Base-by-base conservation (phyloP, 805 yeast species). In the Teunomyces barrocoloradensis region DNA sequence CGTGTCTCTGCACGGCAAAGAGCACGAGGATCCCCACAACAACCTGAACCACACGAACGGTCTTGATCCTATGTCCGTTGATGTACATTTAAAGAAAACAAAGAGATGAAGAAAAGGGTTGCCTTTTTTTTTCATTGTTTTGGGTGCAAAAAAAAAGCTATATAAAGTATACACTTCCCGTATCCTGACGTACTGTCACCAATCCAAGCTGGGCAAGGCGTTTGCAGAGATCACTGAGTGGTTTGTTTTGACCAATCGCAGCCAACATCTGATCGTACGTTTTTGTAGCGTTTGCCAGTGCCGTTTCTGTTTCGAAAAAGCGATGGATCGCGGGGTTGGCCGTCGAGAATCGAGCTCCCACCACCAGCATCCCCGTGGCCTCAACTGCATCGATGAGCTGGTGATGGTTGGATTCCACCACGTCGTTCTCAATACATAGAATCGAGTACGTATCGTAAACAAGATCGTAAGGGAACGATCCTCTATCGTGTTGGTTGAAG, bases 381-480 rank as follows among this genome's bases (percentile, higher is more conserved):
- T 58, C 63, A 10, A 69, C 35, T 11, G 54, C 17, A 3, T 57
- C 50, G 9, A 69, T 45, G 1, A 71, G 49, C 12, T 43, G 50
- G 1, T 48, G 34, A 53, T 70, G 74, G 40, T 61, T 52, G 6
- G 56, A 50, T 4, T 50, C 46, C 6, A 64, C 41, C 12, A 63
- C 55, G 11, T 64, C 59, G 3, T 52, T 50, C 46, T 69, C 74
- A 2, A 72, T 65, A 6, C 71, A 63, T 9, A 71, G 53, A 9
- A 70, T 39, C 40, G 52, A 52, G 38, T 56, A 61, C 23, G 53
- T 60, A 32, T 57, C 56, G 51, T 58, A 71, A 15, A 47, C 39
- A 2, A 71, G 32, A 43, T 71, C 74, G 44, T 51, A 68, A 9
- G 74, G 74, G 15, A 66, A 55, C 20, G 20, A 18, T 18, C 20